phyloP scores from a whole-genome alignment of 208 protist genomes.

The Blechomonas ayalai region DNA sequence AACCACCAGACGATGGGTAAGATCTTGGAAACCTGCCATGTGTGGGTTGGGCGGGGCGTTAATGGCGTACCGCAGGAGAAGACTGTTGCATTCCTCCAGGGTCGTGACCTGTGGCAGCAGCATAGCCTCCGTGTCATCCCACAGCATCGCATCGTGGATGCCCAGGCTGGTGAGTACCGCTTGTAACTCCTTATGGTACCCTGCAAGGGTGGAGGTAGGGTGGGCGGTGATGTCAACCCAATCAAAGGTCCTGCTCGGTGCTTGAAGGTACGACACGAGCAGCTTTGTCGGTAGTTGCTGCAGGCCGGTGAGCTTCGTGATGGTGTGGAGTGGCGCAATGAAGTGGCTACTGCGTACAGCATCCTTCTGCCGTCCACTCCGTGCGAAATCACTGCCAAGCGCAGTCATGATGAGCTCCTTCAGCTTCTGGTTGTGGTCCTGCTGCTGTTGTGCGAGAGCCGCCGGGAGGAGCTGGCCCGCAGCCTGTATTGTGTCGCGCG shows the following conservation, averaged over 20 bases:
- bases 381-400: constrained; percentile 40
- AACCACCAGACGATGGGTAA: constrained; percentile 73
- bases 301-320: constrained; percentile 52
- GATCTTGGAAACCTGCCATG: constrained; percentile 59
- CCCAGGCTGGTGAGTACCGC: constrained; percentile 42
- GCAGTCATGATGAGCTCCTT: constrained; percentile 39
- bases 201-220: constrained; percentile 44
- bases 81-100: constrained; percentile 30
- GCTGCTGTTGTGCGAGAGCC: constrained; percentile 6
- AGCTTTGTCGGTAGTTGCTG: constrained; percentile 45
- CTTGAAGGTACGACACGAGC: constrained; percentile 41
- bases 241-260: constrained; percentile 17
- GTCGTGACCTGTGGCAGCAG: constrained; percentile 68
- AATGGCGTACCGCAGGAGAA: constrained; percentile 67
- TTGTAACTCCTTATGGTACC: constrained; percentile 48
- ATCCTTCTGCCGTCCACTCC: constrained; percentile 34
- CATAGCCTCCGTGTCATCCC: constrained; percentile 49
- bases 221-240: constrained; percentile 72
- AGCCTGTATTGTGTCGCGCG: no score
- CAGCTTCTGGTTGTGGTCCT: constrained; percentile 22
- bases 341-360: constrained; percentile 58
- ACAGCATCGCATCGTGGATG: constrained; percentile 41
- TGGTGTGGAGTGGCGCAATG: constrained; percentile 35
- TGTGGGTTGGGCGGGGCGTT: constrained; percentile 20
- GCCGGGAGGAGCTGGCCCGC: constrained; percentile 4